These are phyloP conservation scores for Penicillium sp. DNA, from an alignment of 2,329 filamentous ascomycete species.

Conservation along the genomic window DNA sequence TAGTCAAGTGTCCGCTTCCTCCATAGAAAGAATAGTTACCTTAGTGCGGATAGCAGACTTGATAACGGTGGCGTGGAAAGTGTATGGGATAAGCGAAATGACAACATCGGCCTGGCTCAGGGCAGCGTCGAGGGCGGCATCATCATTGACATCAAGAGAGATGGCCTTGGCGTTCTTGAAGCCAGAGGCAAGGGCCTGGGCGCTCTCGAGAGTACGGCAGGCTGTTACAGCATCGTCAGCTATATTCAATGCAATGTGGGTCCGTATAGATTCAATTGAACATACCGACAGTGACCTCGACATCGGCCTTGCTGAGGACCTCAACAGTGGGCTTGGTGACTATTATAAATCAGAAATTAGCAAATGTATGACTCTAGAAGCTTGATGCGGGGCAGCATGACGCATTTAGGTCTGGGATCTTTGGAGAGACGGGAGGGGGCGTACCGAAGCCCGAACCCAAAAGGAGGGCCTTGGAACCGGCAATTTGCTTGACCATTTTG, in stretches of 20 bases:
- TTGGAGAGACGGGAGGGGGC: constrained; percentile 6
- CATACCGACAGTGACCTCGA: constrained; percentile 66
- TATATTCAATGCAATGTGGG: neutral
- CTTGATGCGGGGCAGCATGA: constrained; percentile 22
- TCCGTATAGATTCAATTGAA: constrained; percentile 10
- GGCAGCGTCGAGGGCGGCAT: constrained; percentile 73
- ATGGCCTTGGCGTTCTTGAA: constrained; percentile 73
- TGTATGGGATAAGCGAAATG: constrained; percentile 87
- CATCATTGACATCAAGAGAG: constrained; percentile 79
- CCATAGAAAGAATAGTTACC: neutral
- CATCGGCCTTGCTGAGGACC: constrained; percentile 60
- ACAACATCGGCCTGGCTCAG: constrained; percentile 77
- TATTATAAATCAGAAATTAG: constrained; percentile 19
- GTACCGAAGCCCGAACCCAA: constrained; percentile 42
- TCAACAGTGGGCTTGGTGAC: constrained; percentile 66
- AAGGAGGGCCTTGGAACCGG: constrained; percentile 42
- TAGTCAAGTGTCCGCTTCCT: neutral
- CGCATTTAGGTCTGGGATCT: neutral
- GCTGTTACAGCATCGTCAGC: constrained; percentile 49
- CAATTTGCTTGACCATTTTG: constrained; percentile 39
- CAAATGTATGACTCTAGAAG: constrained; percentile 7
- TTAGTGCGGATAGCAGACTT: constrained; percentile 89
- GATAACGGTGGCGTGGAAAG: constrained; percentile 83
- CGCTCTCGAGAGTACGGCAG: constrained; percentile 75
- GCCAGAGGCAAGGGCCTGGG: constrained; percentile 71